Conservation (phyloP, 140 eudicot genomes). For the Eryngium alpinum region DNA sequence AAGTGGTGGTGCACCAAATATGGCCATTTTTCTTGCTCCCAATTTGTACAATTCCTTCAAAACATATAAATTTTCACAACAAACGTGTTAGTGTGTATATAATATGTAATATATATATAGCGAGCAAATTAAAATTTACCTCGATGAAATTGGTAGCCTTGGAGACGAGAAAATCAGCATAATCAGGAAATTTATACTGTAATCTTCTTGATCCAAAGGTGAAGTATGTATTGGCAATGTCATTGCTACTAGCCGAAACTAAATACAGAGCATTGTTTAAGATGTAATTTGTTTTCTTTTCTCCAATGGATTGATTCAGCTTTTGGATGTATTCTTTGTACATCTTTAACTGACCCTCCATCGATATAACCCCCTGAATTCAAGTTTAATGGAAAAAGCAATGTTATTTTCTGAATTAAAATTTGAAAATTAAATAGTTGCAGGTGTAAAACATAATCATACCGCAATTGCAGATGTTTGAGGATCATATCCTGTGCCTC, state of each 20-base stretch:
- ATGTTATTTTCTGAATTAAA: too few relatives aligned
- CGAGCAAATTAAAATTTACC: neutral
- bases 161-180: constrained; percentile 3
- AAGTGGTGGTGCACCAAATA: neutral
- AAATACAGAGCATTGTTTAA: neutral
- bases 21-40: constrained; percentile 2
- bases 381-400: too few relatives aligned
- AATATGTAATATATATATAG: too few relatives aligned
- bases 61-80: neutral
- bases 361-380: neutral
- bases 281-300: neutral
- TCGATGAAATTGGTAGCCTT: neutral
- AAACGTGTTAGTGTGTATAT: too few relatives aligned
- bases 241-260: neutral
- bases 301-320: neutral
- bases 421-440: neutral
- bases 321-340: neutral
- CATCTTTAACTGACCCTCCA: neutral
- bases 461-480: constrained; percentile 1
- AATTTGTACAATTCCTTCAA: neutral
- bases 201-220: neutral
- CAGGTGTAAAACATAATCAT: neutral
- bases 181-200: neutral
- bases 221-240: constrained; percentile 4
- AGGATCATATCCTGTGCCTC: constrained; percentile 4